These are phyloP conservation scores for Takashimella tepidaria DNA, from an alignment of 1,284 basidiomycete species.

Conservation along the genomic window DNA sequence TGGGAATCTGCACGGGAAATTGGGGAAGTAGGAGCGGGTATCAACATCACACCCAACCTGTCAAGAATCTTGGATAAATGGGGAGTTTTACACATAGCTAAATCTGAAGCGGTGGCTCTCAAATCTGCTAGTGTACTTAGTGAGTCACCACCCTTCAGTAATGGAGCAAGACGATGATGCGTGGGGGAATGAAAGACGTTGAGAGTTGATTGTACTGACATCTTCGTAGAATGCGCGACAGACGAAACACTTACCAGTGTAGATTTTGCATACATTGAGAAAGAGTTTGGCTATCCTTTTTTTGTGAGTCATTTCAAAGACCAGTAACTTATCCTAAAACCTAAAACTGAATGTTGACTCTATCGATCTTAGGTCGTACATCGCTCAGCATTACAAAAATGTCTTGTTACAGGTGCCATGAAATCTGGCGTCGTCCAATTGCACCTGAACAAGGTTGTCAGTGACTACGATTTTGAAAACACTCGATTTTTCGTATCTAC, in stretches of 20 bases:
- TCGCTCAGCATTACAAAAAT: conserved; percentile 40
- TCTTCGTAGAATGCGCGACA: conserved; percentile 24
- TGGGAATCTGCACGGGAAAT: conserved; percentile 29
- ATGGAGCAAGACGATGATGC: too few relatives aligned
- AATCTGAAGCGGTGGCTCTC: conserved; percentile 34
- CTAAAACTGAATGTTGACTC: too few relatives aligned
- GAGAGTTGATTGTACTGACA: neutral
- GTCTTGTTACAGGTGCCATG: conserved; percentile 29
- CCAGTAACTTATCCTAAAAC: too few relatives aligned
- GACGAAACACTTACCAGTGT: conserved; percentile 37
- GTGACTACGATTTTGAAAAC: conserved; percentile 37
- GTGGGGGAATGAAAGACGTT: too few relatives aligned
- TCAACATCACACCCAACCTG: conserved; percentile 39
- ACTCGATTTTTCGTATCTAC: conserved; percentile 28
- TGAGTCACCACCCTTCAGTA: too few relatives aligned
- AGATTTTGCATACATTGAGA: conserved; percentile 33
- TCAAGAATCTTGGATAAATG: conserved; percentile 28
- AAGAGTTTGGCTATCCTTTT: conserved; percentile 36
- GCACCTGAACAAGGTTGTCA: conserved; percentile 30
- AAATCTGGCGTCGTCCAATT: conserved; percentile 31
- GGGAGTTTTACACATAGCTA: conserved; percentile 25
- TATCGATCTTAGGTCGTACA: conserved; percentile 33
- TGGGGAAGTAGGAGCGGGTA: conserved; percentile 40
- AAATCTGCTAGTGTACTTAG: conserved; percentile 32
- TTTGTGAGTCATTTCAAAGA: conserved; percentile 13